Base-by-base conservation (phyloP, 2,329 filamentous ascomycete genomes). In the Aspergillus fischeri region DNA sequence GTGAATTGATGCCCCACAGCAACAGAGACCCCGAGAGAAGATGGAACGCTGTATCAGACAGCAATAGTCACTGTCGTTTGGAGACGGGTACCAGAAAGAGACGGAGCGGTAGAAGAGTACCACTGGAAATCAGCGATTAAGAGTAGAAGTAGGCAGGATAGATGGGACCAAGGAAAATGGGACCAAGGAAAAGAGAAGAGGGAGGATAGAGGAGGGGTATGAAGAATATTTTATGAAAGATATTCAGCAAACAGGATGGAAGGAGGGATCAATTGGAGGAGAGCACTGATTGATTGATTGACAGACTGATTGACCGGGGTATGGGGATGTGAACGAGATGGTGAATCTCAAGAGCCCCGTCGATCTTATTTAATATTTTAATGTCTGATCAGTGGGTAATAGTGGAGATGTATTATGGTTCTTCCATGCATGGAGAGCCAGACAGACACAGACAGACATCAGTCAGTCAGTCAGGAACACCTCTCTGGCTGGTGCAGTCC, bases 161-260 rank as follows among this genome's bases (percentile, higher is more conserved):
- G 38, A 14, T 51, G 49, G n/a, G 44, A 32, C 20, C 42, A 51
- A 60, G 35, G 55, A 53, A 57, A 54, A 54, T 51, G 49, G n/a
- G 44, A 32, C 20, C 42, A 51, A 60, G 35, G 55, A 53, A 57
- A 54, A 54, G 29, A 27, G 42, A 41, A 59, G 55, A 51, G 49
- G 4, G 17, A 17, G 32, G 53, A 55, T 48, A 58, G 57, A 66
- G 66, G 58, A 54, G 62, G 61, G 61, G 49, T 62, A 60, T 62
- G 61, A 65, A 66, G 60, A 47, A 32, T 47, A 3, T 27, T 27
- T 47, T 47, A 47, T 47, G 20, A 47, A 47, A 25, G 24, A 47
- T 47, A 47, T 47, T 8, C 35, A 51, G 61, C 61, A 67, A 63
- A 52, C 55, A 59, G 52, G 35, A 55, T 54, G 55, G 56, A 56